Base-by-base conservation (phyloP, 1,139 yeast species). In the Kurtzmaniella quercitrusa region DNA sequence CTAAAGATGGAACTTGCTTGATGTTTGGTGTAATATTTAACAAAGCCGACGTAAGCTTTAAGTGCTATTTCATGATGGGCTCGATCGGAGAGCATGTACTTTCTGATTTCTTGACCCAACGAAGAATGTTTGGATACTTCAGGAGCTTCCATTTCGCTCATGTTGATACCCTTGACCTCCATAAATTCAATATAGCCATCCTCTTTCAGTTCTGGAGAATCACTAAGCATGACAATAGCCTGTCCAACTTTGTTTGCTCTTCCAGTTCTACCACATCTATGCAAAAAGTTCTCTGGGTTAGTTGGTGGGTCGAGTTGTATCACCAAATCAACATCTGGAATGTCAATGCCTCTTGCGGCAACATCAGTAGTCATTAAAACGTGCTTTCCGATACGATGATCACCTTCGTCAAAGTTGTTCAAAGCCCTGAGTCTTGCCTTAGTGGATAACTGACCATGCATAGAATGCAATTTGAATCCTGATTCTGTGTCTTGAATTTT, bases 281-380 rank as follows among this genome's bases (percentile, higher is more conserved):
- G 97, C 40, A 88, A 69, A 54, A 89, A 89, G 50, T 86, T 82
- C 54, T 84, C 93, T 0, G 96, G 88, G 51, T 88, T 95, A 0
- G 91, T 84, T 1, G 98, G 97, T 2, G 97, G 95, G 50, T 89
- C 96, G 33, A 88, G 53, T 58, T 89, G 97, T 8, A 89, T 68
- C 3, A 89, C 96, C 33, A 89, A 65, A 55, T 91, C 97, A 14
- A 89, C 96, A 45, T 88, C 93, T 1, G 96, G 95, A 26, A 89
- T 81, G 66, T 91, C 98, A 26, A 91, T 79, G 36, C 98, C 98
- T 61, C 98, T 74, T 0, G 96, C 96, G 1, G 97, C 96, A 19
- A 85, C 91, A 66, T 85, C 94, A 0, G 94, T 85, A 3, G 93
- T 83, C 65, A 91, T 67, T 18, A 91, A 62, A 0, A 89, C 78